Conservation (phyloP, 2,329 filamentous ascomycete genomes). For the Aspergillus cejpii region DNA sequence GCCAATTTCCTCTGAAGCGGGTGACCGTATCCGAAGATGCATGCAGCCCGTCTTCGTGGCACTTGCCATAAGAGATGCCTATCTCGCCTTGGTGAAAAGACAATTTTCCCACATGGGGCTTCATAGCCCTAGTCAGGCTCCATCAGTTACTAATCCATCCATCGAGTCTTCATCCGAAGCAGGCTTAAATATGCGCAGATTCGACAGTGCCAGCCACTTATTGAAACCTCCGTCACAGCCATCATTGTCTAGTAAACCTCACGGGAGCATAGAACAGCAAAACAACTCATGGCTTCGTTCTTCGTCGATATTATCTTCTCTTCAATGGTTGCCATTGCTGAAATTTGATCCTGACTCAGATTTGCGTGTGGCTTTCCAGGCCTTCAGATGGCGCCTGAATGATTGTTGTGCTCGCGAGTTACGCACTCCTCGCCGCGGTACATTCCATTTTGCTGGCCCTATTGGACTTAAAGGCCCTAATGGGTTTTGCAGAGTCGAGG, state of each 20-base stretch:
- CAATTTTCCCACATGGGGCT: slow-evolving; percentile 24
- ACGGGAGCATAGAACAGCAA: slow-evolving; percentile 13
- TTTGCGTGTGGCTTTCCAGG: slow-evolving; percentile 27
- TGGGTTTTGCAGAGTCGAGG: slow-evolving; percentile 33
- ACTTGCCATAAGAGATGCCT: slow-evolving; percentile 32
- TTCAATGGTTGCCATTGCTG: slow-evolving; percentile 32
- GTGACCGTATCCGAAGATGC: slow-evolving; percentile 25
- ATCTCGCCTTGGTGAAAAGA: slow-evolving; percentile 23
- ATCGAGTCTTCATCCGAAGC: slow-evolving; percentile 10
- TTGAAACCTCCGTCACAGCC: slow-evolving; percentile 16
- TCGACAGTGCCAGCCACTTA: slow-evolving; percentile 16
- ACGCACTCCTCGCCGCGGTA: slow-evolving; percentile 26
- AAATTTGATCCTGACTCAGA: slow-evolving; percentile 31
- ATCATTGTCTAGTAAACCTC: slow-evolving; percentile 10
- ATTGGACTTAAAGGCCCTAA: slow-evolving; percentile 30
- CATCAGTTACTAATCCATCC: slow-evolving; percentile 10
- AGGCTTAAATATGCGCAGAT: slow-evolving; percentile 6
- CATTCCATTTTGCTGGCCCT: slow-evolving; percentile 31
- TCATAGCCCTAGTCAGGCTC: slow-evolving; percentile 7
- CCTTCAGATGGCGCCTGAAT: slow-evolving; percentile 28
- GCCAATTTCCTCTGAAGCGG: slow-evolving; percentile 26
- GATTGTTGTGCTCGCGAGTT: slow-evolving; percentile 17
- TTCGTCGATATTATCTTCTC: slow-evolving; percentile 27
- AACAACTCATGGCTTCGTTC: slow-evolving; percentile 18
- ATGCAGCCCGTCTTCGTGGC: slow-evolving; percentile 29